Conservation (phyloP, 305 asterid species). For the Solanum hybrid region DNA sequence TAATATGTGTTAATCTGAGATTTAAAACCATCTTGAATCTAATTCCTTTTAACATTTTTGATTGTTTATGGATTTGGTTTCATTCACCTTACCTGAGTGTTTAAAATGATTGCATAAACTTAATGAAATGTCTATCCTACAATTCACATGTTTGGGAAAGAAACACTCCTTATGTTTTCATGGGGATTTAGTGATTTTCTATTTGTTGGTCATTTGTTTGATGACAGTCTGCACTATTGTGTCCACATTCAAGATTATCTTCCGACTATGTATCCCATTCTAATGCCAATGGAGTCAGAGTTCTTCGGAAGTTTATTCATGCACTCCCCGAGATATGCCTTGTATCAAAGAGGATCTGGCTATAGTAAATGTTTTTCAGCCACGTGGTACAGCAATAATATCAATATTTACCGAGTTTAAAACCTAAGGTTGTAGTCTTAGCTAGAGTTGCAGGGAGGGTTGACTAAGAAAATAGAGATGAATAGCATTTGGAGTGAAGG, state of each 20-base stretch:
- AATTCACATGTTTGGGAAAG: not conserved
- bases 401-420: not conserved
- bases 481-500: not conserved
- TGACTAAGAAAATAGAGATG: not conserved
- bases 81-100: not conserved
- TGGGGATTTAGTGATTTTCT: not conserved
- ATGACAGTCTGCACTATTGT: not conserved
- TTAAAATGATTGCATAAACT: not conserved
- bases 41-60: not conserved
- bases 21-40: not conserved
- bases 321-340: not conserved
- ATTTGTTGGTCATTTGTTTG: not conserved
- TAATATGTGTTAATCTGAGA: not conserved
- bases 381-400: not conserved
- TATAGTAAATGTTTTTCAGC: not conserved
- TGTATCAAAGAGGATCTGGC: not conserved
- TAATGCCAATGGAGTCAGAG: not conserved
- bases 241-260: not conserved
- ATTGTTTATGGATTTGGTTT: not conserved
- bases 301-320: not conserved
- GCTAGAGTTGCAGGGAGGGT: not conserved
- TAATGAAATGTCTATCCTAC: not conserved
- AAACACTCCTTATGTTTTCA: not conserved
- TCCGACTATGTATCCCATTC: not conserved
- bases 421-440: not conserved